These are phyloP conservation scores for Malassezia slooffiae DNA, from an alignment of 1,284 basidiomycete species.

Conservation along the genomic window DNA sequence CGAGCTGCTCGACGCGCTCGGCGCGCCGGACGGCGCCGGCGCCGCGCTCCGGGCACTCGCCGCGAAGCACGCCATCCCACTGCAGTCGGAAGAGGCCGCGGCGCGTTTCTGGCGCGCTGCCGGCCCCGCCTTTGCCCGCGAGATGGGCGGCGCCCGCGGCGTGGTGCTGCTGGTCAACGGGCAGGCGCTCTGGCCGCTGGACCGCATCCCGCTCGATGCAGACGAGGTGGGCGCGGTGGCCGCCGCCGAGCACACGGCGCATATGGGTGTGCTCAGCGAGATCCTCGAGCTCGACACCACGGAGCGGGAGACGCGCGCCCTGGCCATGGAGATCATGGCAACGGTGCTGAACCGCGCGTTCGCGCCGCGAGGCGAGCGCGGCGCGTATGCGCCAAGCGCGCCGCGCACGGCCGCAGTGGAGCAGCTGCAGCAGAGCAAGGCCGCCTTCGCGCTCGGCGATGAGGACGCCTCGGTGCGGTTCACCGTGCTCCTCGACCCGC, in stretches of 20 bases:
- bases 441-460: slow-evolving; percentile 56
- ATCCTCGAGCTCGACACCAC: slow-evolving; percentile 11
- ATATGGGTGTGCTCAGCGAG: slow-evolving; percentile 18
- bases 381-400: slow-evolving; percentile 12
- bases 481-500: slow-evolving; percentile 67
- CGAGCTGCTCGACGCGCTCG: neutral
- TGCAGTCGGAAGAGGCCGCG: too few species aligned
- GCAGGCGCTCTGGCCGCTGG: slow-evolving; percentile 14
- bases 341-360: slow-evolving; percentile 25
- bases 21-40: too few species aligned
- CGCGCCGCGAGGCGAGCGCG: slow-evolving; percentile 9
- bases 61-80: too few species aligned
- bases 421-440: slow-evolving; percentile 11
- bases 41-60: too few species aligned
- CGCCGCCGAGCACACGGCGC: slow-evolving; percentile 20
- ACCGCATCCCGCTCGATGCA: too few species aligned
- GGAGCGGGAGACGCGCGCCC: slow-evolving; percentile 14
- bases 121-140: neutral
- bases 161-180: slow-evolving; percentile 22
- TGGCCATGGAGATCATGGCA: slow-evolving; percentile 20
- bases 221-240: slow-evolving; percentile 17
- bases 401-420: slow-evolving; percentile 18
- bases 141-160: neutral
- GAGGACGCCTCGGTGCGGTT: slow-evolving; percentile 61
- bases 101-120: too few species aligned